These are phyloP conservation scores for Funneliformis mosseae DNA, from an alignment of 192 early-diverging fungal species.

Conservation along the genomic window DNA sequence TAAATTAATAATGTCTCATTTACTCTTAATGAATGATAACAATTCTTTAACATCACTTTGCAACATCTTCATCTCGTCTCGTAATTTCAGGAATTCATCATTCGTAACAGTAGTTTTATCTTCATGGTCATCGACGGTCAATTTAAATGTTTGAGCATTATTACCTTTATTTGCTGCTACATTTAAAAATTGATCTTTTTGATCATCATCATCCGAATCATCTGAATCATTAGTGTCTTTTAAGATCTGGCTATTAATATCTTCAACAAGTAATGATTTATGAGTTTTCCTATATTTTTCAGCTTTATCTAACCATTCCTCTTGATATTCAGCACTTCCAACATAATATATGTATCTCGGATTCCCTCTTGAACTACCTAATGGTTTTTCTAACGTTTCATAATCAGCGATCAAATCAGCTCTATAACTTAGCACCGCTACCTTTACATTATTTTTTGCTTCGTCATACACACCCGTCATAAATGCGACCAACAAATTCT, in stretches of 20 bases:
- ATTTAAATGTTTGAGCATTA: no score
- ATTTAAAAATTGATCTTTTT: no score
- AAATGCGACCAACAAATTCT: conserved; percentile 18
- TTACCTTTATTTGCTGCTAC: no score
- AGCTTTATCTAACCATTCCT: not conserved
- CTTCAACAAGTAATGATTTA: not conserved
- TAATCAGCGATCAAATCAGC: conserved; percentile 4
- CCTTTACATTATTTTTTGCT: not conserved
- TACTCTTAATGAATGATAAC: no score
- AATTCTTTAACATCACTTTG: no score
- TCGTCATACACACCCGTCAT: conserved; percentile 6
- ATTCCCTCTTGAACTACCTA: not conserved
- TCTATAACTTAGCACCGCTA: not conserved
- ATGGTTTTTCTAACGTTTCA: conserved; percentile 3
- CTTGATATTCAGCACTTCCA: not conserved
- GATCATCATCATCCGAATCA: no score
- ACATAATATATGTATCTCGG: not conserved
- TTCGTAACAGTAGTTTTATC: no score
- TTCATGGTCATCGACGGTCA: no score
- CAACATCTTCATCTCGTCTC: no score
- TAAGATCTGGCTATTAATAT: not conserved
- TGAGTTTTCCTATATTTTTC: not conserved
- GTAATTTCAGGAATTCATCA: no score
- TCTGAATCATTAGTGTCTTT: no score
- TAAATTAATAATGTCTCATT: no score